Evolutionary conservation across 192 early-diverging fungal species (phyloP), one percentile per base, ranked within the genome.

Genomic region (Coemansia sp.): DNA sequence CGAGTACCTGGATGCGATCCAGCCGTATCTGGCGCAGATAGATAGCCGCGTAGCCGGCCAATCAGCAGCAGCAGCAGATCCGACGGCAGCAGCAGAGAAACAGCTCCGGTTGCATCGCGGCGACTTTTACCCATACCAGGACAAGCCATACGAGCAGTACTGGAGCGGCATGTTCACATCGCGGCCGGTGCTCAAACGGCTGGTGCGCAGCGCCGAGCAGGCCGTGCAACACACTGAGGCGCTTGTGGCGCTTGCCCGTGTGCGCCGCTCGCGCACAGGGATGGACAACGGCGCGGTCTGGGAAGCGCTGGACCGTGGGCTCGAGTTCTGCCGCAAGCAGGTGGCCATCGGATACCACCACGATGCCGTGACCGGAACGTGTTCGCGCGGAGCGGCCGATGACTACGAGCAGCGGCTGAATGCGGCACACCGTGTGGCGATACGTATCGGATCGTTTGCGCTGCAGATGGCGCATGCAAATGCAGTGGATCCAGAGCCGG

Each of bases 281-380:
- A 29, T 1, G 17, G 29, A 54, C 19, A 31, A 33, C 30, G 37
- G 34, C 13, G 37, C 28, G 9, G 36, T 10, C 25, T 68, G 65
- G 67, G 40, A 22, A 7, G 54, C 27, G 25, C 54, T 71, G 25
- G 75, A 77, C 40, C 25, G 19, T 17, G 60, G 41, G 17, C 27
- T 79, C 40, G 76, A 79, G 70, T 62, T 41, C 27, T 34, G 58
- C 17, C 66, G 76, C 60, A 73, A 79, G 57, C 76, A 79, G 61
- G 70, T 79, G 34, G 67, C 76, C 19, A 73, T 79, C 15, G 70
- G 76, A 3, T 73, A 79, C 67, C 76, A 79, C 64, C 76, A 79
- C 61, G 76, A 79, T 11, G 65, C 76, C 4, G 62, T 79, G 45
- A 79, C 76, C 0, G 76, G 76, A 11, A 79, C 76, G 4, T 79